phyloP scores from a whole-genome alignment of 2,329 filamentous ascomycete genomes.

The Nannizzia gypsea region DNA sequence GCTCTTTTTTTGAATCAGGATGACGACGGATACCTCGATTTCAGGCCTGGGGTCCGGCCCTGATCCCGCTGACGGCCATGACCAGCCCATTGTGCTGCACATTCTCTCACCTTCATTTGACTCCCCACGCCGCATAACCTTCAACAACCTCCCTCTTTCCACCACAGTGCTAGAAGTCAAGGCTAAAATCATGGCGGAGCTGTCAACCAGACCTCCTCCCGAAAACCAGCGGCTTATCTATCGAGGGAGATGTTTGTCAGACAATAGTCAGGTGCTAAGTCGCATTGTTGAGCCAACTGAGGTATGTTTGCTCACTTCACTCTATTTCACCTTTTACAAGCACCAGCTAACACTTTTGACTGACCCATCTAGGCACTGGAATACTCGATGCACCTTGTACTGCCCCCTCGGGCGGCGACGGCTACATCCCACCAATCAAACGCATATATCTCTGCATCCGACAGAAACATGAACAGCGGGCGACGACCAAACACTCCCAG shows the following conservation, averaged over 20 bases:
- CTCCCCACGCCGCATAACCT: constrained; percentile 26
- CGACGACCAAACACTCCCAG: too few species aligned
- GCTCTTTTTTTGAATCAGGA: not conserved
- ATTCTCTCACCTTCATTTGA: constrained; percentile 33
- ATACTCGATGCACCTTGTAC: constrained; percentile 30
- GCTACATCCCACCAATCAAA: not conserved
- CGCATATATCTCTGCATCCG: not conserved
- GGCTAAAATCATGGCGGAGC: constrained; percentile 37
- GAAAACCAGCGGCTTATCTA: constrained; percentile 48
- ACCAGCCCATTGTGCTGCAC: constrained; percentile 18
- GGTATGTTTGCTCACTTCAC: constrained; percentile 27
- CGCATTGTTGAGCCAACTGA: constrained; percentile 41
- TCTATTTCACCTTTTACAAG: not conserved
- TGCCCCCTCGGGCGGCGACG: constrained; percentile 24
- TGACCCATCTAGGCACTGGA: constrained; percentile 4
- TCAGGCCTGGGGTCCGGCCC: not conserved
- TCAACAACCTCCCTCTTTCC: constrained; percentile 26
- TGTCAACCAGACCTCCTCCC: constrained; percentile 37
- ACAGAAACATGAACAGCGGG: not conserved
- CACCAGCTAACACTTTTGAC: not conserved
- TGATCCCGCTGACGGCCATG: constrained; percentile 2
- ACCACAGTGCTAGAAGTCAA: constrained; percentile 44
- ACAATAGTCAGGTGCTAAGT: constrained; percentile 38
- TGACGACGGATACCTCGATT: not conserved
- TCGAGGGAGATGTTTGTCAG: constrained; percentile 41